These are phyloP conservation scores for Amniculicola lignicola DNA, from an alignment of 495 filamentous ascomycete species.

Conservation along the genomic window DNA sequence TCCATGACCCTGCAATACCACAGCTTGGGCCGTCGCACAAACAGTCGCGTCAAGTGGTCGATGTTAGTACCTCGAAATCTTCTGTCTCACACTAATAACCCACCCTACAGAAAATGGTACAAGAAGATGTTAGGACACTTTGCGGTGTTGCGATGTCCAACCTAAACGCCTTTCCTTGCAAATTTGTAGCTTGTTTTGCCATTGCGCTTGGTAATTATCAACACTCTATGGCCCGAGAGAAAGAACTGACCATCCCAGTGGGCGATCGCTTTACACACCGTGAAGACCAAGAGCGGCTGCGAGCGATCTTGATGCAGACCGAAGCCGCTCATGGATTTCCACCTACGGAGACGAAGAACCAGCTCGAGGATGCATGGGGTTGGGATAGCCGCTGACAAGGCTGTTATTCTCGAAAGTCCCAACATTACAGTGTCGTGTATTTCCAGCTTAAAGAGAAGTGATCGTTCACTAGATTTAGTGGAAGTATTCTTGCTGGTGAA, in stretches of 20 bases:
- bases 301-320: slow-evolving; percentile 6
- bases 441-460: neutral
- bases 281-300: slow-evolving; percentile 17
- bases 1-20: slow-evolving; percentile 30
- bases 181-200: slow-evolving; percentile 29
- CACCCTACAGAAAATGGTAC: slow-evolving; percentile 17
- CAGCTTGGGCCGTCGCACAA: slow-evolving; percentile 30
- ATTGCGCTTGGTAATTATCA: slow-evolving; percentile 18
- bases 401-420: neutral
- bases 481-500: neutral
- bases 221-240: neutral
- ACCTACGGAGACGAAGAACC: slow-evolving; percentile 16
- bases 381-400: slow-evolving; percentile 7
- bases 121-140: slow-evolving; percentile 27
- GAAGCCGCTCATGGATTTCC: slow-evolving; percentile 24
- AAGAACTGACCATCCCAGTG: slow-evolving; percentile 1
- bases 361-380: slow-evolving; percentile 29
- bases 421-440: no score
- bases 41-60: slow-evolving; percentile 20
- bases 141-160: slow-evolving; percentile 28
- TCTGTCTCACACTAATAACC: neutral
- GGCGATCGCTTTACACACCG: slow-evolving; percentile 27
- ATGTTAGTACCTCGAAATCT: slow-evolving; percentile 17
- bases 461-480: neutral
- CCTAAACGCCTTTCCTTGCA: slow-evolving; percentile 16